Base-by-base conservation (phyloP, 495 filamentous ascomycete species). In the Neurospora africana region DNA sequence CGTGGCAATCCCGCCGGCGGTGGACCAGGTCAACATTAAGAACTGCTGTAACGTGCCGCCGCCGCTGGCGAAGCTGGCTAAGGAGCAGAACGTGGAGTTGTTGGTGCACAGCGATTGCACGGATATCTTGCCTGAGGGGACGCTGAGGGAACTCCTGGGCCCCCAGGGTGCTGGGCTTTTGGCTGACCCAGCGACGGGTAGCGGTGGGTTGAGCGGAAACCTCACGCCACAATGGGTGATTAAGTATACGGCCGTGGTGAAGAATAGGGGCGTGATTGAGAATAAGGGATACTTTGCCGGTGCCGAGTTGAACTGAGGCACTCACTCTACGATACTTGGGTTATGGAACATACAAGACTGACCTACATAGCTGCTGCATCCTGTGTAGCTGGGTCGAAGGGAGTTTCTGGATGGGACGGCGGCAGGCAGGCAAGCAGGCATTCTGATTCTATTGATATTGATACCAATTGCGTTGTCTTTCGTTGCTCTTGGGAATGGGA, bases 191-290 rank as follows among this genome's bases (percentile, higher is more conserved):
- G 75, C 73, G 9, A 82, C 79, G 5, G 71, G 74, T 1, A 80
- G 74, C 40, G 71, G 81, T 71, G 88, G 87, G 3, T 83, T 95
- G 70, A 87, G 87, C 74, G 92, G 93, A 15, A 89, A 97, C 69
- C 84, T 99, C 65, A 85, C 87, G 74, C 94, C 95, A 17, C 89
- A 93, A 74, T 99, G 95, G 95, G 95, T 98, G 38, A 90, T 94
- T 71, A 98, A 98, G 79, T 99, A 99, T 81, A 98, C 96, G 27
- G 96, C 96, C 6, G 93, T 98, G n/a, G 93, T 98, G 37, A 92
- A 91, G 79, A 90, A 98, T 79, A 85, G 95, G n/a, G 96, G 95
- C 0, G 95, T 98, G 5, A 93, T 99, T 69, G 95, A 99, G 86
- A 97, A 95, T 78, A 98, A 98, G 84, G 95, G 95, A 17, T 98